Base-by-base conservation (phyloP, 2,329 filamentous ascomycete genomes). In the Rhytidhysteron rufulum region DNA sequence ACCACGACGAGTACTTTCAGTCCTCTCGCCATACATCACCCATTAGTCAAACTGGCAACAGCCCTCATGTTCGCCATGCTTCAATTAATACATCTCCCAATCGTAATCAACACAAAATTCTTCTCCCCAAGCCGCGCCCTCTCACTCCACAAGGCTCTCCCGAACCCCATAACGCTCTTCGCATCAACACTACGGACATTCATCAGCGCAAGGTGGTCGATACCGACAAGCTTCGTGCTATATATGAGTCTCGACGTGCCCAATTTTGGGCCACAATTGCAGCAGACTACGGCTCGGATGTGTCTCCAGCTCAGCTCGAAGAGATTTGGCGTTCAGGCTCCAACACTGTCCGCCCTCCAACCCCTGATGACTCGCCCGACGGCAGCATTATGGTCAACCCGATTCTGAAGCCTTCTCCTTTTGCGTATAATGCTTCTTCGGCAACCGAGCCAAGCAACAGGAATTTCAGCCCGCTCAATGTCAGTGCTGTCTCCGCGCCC, bases 231-330 rank as follows among this genome's bases (percentile, higher is more conserved):
- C 80, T 91, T 18, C 77, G 80, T 34, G 73, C 77, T 44, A 78
- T 89, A 50, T 90, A 90, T 64, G 77, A 81, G 38, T 70, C 77
- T 6, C 85, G 88, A 65, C 80, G 84, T 31, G 72, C 75, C 37
- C 77, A 78, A 7, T 90, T 91, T 68, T 91, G 86, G 86, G 72
- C 77, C 24, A 74, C 78, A 34, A 77, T 91, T 25, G 85, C 85
- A 21, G 70, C 78, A 19, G 84, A 88, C 54, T 90, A 90, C 55
- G 85, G 85, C 39, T 63, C 70, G 11, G 77, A 80, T 24, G 73
- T 74, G 2, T 82, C 78, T 35, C 78, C 84, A 1, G 71, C 74
- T 11, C 71, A 80, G 24, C 72, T 88, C 16, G 85, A 88, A 66
- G 81, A 83, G 58, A 80, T 82, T n/a, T 88, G 84, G 81, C 61